Percentiles rank a stretch among this genome's conserved stretches.
Conservation (phyloP, 345 rosid genomes). For the Iberis pinnata region DNA sequence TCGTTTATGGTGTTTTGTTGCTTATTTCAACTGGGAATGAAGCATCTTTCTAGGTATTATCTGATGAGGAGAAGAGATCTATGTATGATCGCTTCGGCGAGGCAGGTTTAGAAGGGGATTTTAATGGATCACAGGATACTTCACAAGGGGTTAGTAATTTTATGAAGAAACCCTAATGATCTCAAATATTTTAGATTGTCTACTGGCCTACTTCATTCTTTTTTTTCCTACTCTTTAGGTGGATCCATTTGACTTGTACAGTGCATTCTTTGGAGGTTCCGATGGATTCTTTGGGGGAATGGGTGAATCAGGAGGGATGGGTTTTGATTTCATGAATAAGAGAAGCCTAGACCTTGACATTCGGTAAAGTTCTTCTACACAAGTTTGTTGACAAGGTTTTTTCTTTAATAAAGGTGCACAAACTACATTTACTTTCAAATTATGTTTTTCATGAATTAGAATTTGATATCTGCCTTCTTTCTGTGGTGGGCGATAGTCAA, state of each 20-base stretch:
- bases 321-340: conserved; percentile 48
- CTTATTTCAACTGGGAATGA: conserved; percentile 32
- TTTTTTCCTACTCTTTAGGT: conserved; percentile 36
- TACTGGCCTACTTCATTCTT: not conserved
- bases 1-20: not conserved
- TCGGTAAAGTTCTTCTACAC: conserved; percentile 30
- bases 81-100: conserved; percentile 80
- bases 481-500: not conserved
- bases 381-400: no score
- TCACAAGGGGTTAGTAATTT: conserved; percentile 46
- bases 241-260: conserved; percentile 79
- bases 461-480: not conserved
- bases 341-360: conserved; percentile 61
- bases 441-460: not conserved
- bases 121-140: conserved; percentile 42
- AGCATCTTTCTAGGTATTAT: conserved; percentile 65
- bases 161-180: not conserved
- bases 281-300: conserved; percentile 58
- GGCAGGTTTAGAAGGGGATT: conserved; percentile 59
- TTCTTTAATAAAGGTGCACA: no score
- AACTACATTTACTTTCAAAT: not conserved
- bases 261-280: conserved; percentile 75
- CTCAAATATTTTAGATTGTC: not conserved
- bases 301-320: conserved; percentile 48
- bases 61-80: conserved; percentile 91